These are phyloP conservation scores for Xylaria hypoxylon DNA, from an alignment of 2,329 filamentous ascomycete genomes.

Conservation along the genomic window DNA sequence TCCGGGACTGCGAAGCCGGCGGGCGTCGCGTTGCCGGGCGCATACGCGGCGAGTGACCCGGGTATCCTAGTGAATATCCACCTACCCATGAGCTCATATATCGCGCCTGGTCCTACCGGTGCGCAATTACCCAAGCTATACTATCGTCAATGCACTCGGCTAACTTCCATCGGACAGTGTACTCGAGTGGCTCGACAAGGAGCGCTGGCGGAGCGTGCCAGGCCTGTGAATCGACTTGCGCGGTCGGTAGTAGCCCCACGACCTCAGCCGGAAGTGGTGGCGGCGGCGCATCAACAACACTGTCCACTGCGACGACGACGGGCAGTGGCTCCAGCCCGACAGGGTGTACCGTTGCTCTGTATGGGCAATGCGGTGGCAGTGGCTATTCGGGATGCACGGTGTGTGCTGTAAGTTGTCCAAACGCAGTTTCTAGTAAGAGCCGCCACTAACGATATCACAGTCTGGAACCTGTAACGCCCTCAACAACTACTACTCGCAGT, in stretches of 20 bases:
- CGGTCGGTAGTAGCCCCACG: constrained; percentile 37
- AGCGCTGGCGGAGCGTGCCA: constrained; percentile 44
- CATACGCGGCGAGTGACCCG: constrained; percentile 47
- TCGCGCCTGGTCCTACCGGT: constrained; percentile 48
- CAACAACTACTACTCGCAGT: constrained; percentile 48
- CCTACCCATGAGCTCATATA: constrained; percentile 46
- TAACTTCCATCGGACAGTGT: constrained; percentile 30
- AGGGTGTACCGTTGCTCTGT: constrained; percentile 41
- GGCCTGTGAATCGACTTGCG: constrained; percentile 47
- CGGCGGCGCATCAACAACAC: constrained; percentile 15
- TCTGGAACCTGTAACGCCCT: constrained; percentile 42
- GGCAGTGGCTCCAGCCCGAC: constrained; percentile 26
- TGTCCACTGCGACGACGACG: constrained; percentile 22
- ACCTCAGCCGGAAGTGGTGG: constrained; percentile 33
- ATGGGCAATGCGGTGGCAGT: constrained; percentile 46
- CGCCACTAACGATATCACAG: constrained; percentile 37
- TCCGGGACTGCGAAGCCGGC: constrained; percentile 43
- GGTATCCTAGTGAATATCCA: constrained; percentile 52
- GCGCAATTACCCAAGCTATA: constrained; percentile 18
- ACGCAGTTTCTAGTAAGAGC: neutral
- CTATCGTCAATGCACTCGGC: neutral
- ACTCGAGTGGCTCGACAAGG: constrained; percentile 44
- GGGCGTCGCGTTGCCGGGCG: constrained; percentile 51
- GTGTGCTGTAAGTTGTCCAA: constrained; percentile 43
- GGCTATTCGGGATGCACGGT: constrained; percentile 45